These are phyloP conservation scores for Penstemon davidsonii DNA, from an alignment of 257 asterid species.

Conservation along the genomic window DNA sequence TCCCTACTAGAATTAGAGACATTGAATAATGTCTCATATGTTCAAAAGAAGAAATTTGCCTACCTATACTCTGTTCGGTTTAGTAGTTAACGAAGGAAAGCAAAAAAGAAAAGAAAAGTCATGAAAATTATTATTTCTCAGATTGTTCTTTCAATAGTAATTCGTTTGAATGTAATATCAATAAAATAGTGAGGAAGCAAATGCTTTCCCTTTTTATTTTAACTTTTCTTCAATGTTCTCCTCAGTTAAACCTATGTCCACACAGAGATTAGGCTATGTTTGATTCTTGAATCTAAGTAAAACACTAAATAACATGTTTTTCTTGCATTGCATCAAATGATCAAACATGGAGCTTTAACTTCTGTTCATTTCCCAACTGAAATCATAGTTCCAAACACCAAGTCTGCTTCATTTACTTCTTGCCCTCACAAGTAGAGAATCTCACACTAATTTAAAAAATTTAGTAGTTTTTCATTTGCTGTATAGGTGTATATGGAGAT, in stretches of 20 bases:
- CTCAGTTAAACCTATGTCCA: not conserved
- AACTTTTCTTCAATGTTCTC: too few relatives aligned
- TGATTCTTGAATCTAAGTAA: too few relatives aligned
- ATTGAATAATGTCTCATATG: not conserved
- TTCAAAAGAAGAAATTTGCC: not conserved
- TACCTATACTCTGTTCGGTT: not conserved
- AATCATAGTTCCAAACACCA: not conserved
- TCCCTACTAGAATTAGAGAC: not conserved
- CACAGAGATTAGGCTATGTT: not conserved
- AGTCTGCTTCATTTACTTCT: conserved; percentile 17
- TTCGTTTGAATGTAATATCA: not conserved
- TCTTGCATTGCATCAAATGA: too few relatives aligned
- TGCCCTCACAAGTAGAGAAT: not conserved
- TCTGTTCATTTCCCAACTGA: too few relatives aligned
- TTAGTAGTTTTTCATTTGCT: conserved; percentile 23
- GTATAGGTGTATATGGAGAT: conserved; percentile 84
- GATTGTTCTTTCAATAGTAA: not conserved
- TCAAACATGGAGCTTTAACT: too few relatives aligned
- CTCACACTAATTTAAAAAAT: not conserved
- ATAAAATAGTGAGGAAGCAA: not conserved
- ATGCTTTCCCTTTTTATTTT: not conserved
- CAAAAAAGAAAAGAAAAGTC: not conserved
- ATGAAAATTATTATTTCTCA: not conserved
- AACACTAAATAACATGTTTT: too few relatives aligned
- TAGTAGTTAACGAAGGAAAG: conserved; percentile 6